These are phyloP conservation scores for Poronia punctata DNA, from an alignment of 495 filamentous ascomycete species.

Conservation along the genomic window DNA sequence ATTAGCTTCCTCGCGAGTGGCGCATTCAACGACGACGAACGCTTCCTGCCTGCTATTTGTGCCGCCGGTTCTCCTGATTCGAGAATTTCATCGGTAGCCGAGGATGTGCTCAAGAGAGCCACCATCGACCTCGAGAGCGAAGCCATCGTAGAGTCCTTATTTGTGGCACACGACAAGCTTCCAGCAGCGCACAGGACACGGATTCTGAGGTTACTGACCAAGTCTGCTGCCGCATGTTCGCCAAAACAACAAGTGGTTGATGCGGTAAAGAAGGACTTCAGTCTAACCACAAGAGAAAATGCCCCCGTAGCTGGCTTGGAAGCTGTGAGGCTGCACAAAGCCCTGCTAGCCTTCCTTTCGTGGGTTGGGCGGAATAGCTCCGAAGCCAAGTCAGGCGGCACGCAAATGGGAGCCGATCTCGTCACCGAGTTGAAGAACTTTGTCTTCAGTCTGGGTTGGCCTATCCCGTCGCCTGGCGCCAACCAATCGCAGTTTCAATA, in stretches of 20 bases:
- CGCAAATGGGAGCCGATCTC: slow-evolving; percentile 58
- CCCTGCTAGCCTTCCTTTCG: slow-evolving; percentile 82
- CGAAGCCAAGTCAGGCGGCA: slow-evolving; percentile 45
- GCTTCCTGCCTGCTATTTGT: slow-evolving; percentile 76
- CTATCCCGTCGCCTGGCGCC: slow-evolving; percentile 38
- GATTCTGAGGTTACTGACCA: slow-evolving; percentile 66
- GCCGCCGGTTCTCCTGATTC: slow-evolving; percentile 78
- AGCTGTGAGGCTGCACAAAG: slow-evolving; percentile 64
- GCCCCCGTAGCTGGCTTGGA: slow-evolving; percentile 54
- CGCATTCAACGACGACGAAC: slow-evolving; percentile 71
- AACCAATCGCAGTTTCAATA: slow-evolving; percentile 45
- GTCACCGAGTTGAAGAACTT: slow-evolving; percentile 66
- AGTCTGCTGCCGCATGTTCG: slow-evolving; percentile 59
- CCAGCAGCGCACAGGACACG: slow-evolving; percentile 66
- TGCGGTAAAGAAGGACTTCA: slow-evolving; percentile 60
- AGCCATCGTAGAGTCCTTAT: slow-evolving; percentile 55
- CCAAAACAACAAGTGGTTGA: slow-evolving; percentile 57
- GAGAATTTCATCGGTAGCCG: slow-evolving; percentile 68
- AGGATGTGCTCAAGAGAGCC: slow-evolving; percentile 77
- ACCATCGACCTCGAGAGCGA: slow-evolving; percentile 64
- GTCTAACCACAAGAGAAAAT: slow-evolving; percentile 27
- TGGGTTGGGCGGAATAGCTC: slow-evolving; percentile 75
- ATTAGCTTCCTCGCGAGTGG: slow-evolving; percentile 72
- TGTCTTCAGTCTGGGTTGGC: slow-evolving; percentile 79
- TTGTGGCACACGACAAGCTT: slow-evolving; percentile 63